These are phyloP conservation scores for Fraxinus pennsylvanica DNA, from an alignment of 257 asterid genomes.

Conservation along the genomic window DNA sequence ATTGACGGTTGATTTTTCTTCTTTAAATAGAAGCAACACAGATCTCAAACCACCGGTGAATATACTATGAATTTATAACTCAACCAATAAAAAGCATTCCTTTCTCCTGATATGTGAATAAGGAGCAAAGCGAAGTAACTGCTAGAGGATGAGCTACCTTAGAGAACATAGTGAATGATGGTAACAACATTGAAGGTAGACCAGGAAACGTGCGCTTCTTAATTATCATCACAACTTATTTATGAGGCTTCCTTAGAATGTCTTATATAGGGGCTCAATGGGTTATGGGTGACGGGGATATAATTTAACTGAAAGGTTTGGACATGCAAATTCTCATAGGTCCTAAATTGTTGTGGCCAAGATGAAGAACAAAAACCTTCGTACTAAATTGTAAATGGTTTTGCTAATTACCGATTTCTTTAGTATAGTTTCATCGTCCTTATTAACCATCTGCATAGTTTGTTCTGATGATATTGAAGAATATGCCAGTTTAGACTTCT, in stretches of 20 bases:
- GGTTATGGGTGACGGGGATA: not conserved
- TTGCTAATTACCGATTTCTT: constrained; percentile 13
- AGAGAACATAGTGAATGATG: not conserved
- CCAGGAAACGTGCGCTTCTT: not conserved
- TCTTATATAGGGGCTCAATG: not conserved
- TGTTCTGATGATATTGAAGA: constrained; percentile 22
- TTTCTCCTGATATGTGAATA: not conserved
- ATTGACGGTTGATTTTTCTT: not conserved
- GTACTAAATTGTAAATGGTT: not conserved
- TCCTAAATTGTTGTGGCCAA: not conserved
- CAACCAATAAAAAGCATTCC: not conserved
- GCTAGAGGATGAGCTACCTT: not conserved
- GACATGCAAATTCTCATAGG: not conserved
- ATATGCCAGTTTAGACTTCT: constrained; percentile 15
- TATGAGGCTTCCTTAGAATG: not conserved
- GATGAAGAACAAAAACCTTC: not conserved
- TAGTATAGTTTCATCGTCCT: constrained; percentile 7
- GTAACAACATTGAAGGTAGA: not conserved
- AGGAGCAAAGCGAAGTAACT: not conserved
- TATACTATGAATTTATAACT: not conserved
- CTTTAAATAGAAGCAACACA: not conserved
- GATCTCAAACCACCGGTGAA: not conserved
- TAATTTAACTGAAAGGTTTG: not conserved
- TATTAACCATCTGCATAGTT: constrained; percentile 11
- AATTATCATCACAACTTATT: not conserved